These are phyloP conservation scores for Pichia scutulata DNA, from an alignment of 805 yeast genomes.

Conservation along the genomic window DNA sequence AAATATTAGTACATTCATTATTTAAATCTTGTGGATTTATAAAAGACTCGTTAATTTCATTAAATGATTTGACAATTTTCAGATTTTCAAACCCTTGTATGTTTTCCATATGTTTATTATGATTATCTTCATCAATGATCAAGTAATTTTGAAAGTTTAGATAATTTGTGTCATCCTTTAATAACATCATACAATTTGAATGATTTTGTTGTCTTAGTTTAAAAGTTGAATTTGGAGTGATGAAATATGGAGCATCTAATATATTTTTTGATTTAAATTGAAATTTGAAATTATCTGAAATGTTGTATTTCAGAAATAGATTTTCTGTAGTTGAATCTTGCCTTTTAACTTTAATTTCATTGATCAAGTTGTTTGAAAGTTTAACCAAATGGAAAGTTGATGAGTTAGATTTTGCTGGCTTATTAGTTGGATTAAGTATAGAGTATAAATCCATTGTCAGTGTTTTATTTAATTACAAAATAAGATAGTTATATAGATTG, in stretches of 20 bases:
- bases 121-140: constrained; percentile 2
- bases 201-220: constrained; percentile 72
- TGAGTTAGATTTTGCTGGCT: background rate
- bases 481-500: too few species aligned
- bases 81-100: background rate
- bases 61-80: background rate
- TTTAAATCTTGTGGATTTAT: background rate
- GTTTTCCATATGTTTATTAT: background rate
- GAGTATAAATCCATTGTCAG: constrained; percentile 23
- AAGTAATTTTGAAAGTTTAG: constrained; percentile 6
- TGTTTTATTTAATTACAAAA: too few species aligned
- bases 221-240: constrained; percentile 54
- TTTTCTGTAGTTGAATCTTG: background rate
- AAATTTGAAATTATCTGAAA: background rate
- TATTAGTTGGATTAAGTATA: constrained; percentile 14
- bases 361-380: constrained; percentile 2
- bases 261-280: constrained; percentile 16
- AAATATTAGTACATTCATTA: background rate
- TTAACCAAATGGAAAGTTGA: constrained; percentile 6
- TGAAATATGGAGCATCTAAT: constrained; percentile 40
- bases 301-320: background rate
- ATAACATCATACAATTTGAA: constrained; percentile 69
- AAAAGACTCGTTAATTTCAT: background rate
- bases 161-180: constrained; percentile 16
- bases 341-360: background rate